Evolutionary conservation across 139 green algal species (phyloP).

Genomic region (Chlorella vulgaris): DNA sequence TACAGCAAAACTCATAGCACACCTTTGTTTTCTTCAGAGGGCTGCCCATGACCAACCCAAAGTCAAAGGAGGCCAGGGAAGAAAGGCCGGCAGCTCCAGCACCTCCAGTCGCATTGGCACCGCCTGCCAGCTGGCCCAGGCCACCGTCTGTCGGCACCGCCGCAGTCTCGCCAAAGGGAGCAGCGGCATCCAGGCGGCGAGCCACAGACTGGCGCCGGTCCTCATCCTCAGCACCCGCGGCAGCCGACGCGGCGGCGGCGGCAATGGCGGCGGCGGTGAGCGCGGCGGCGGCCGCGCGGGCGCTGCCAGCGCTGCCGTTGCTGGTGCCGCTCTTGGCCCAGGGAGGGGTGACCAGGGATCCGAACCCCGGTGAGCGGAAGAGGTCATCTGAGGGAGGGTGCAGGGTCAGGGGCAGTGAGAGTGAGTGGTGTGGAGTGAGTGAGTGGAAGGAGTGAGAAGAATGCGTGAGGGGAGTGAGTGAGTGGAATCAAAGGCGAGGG

Average conservation of each 20-base stretch:
- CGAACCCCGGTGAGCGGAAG: slow-evolving; percentile 28
- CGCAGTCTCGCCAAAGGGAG: not conserved
- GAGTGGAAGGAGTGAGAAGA: not conserved
- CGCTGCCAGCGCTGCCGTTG: not conserved
- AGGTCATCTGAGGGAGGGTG: slow-evolving; percentile 16
- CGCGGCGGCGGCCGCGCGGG: not conserved
- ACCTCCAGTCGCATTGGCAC: no score
- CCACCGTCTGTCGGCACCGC: not conserved
- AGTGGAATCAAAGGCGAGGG: not conserved
- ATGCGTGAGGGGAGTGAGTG: not conserved
- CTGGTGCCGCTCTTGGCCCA: slow-evolving; percentile 39
- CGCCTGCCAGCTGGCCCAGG: no score
- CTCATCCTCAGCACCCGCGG: not conserved
- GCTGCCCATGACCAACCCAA: slow-evolving; percentile 21
- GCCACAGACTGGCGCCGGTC: slow-evolving; percentile 29
- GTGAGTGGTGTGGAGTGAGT: not conserved
- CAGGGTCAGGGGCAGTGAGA: not conserved
- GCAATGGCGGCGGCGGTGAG: not conserved
- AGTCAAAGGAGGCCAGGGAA: slow-evolving; percentile 1
- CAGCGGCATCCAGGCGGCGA: slow-evolving; percentile 10
- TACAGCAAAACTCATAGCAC: not conserved
- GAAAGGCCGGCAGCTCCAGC: not conserved
- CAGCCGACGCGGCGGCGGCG: not conserved
- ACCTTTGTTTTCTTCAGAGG: slow-evolving; percentile 28
- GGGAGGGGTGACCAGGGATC: slow-evolving; percentile 25